Evolutionary conservation across 371 early-diverging fungal species (phyloP), one percentile per base, ranked within the genome.

Genomic region (Mucor ambiguus): DNA sequence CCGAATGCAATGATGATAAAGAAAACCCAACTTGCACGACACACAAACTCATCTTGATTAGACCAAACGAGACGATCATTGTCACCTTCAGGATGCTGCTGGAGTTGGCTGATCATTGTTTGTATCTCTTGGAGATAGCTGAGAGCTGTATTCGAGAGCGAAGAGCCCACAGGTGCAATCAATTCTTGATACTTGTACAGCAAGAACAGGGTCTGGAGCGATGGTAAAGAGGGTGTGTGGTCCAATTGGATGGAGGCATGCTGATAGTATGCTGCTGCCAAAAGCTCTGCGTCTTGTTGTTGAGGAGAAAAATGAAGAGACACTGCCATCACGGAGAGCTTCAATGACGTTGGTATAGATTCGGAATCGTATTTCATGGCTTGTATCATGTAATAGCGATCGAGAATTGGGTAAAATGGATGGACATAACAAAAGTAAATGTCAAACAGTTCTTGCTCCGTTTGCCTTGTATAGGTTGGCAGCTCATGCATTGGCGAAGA

Each of bases 401-500:
- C 30, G 24, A 90, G 62, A 22, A 90, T 68, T 3, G 92, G 91
- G 30, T 87, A 80, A 58, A 81, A 84, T 0, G 88, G 86, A 73
- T 92, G 86, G 16, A 90, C 78, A 60, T 78, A 79, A 38, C 78
- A 72, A 76, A 92, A 91, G 78, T 83, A 92, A 38, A 83, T 68
- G 32, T 84, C 76, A 37, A 91, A 63, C 12, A 91, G 78, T 7
- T 78, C 75, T 16, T 68, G 67, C n/a, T 77, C 76, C 24, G 78
- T 79, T 2, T 85, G 82, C 9, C 37, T 52, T 5, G 58, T 49
- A 35, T 54, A 60, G 2, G 61, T 32, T 24, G 41, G 22, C 4
- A 32, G 16, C 28, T 58, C 38, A 12, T 18, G 35, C 4, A 32
- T 20, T 1, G 12, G 1, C 10, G 65, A 18, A 38, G 2, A 82